Conservation (phyloP, 306 rosid genomes). For the Glycine latifolia region DNA sequence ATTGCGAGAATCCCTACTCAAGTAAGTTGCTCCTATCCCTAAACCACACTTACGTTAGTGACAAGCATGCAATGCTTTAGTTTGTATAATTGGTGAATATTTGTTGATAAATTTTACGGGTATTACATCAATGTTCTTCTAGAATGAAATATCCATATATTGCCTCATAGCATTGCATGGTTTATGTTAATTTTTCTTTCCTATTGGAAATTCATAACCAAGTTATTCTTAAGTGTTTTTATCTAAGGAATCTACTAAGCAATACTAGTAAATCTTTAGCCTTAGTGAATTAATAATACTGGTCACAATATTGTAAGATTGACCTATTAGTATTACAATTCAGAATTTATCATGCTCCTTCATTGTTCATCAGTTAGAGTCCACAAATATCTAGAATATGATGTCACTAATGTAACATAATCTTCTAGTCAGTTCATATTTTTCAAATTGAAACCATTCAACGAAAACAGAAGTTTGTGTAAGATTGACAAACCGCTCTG, state of each 20-base stretch:
- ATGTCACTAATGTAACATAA: too few species aligned
- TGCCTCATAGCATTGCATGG: neutral
- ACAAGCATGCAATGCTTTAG: neutral
- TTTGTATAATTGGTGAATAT: neutral
- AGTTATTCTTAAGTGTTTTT: neutral
- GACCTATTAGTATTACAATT: neutral
- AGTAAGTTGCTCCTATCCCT: slow-evolving; percentile 58
- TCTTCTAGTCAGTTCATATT: too few species aligned
- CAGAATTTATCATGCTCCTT: neutral
- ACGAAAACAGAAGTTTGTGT: too few species aligned
- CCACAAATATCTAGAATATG: too few species aligned
- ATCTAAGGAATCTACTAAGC: neutral
- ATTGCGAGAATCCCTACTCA: slow-evolving; percentile 71
- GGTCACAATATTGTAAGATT: neutral
- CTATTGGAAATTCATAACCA: neutral
- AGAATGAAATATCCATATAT: neutral
- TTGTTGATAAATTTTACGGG: neutral
- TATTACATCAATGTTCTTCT: neutral
- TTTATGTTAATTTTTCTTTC: neutral
- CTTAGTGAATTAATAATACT: neutral
- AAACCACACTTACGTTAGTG: slow-evolving; percentile 4
- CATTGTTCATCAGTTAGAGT: too few species aligned
- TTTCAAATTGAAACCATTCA: too few species aligned
- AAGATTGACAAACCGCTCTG: too few species aligned
- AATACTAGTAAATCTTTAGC: neutral